phyloP scores from a whole-genome alignment of 768 basidiomycete genomes.

The Flagelloscypha sp. region DNA sequence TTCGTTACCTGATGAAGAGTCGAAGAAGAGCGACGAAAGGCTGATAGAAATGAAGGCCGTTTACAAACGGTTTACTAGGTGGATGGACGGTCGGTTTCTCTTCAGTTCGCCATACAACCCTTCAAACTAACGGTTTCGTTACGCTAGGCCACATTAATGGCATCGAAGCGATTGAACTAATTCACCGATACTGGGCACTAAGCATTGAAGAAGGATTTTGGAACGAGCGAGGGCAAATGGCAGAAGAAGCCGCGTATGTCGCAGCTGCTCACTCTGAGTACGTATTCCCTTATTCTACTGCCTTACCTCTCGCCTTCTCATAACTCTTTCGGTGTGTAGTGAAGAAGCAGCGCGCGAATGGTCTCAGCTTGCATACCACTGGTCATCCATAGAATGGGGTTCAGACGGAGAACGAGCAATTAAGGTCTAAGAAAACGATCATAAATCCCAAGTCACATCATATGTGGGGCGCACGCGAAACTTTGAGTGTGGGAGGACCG shows the following conservation, averaged over 20 bases:
- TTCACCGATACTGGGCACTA: slow-evolving; percentile 45
- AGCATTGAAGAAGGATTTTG: slow-evolving; percentile 57
- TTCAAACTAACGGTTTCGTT: no score
- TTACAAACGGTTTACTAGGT: slow-evolving; percentile 38
- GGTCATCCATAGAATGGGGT: slow-evolving; percentile 53
- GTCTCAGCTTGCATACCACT: slow-evolving; percentile 40
- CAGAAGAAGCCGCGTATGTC: slow-evolving; percentile 52
- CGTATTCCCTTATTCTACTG: no score
- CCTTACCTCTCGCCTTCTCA: no score
- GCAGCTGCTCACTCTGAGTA: slow-evolving; percentile 57
- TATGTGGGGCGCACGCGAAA: slow-evolving; percentile 39
- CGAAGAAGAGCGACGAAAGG: slow-evolving; percentile 42
- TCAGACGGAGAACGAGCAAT: slow-evolving; percentile 44
- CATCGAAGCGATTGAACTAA: slow-evolving; percentile 37
- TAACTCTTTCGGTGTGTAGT: no score
- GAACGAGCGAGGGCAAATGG: slow-evolving; percentile 56
- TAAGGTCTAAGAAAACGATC: slow-evolving; percentile 27
- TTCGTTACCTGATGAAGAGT: slow-evolving; percentile 41
- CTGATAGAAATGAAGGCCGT: slow-evolving; percentile 36
- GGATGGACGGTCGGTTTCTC: slow-evolving; percentile 42
- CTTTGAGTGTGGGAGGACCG: slow-evolving; percentile 28
- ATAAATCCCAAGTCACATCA: slow-evolving; percentile 34
- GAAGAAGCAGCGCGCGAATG: slow-evolving; percentile 37
- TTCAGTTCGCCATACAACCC: no score
- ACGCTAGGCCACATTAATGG: slow-evolving; percentile 39